Evolutionary conservation across 805 yeast species (phyloP).

Genomic region (Monosporozyma siamensis): DNA sequence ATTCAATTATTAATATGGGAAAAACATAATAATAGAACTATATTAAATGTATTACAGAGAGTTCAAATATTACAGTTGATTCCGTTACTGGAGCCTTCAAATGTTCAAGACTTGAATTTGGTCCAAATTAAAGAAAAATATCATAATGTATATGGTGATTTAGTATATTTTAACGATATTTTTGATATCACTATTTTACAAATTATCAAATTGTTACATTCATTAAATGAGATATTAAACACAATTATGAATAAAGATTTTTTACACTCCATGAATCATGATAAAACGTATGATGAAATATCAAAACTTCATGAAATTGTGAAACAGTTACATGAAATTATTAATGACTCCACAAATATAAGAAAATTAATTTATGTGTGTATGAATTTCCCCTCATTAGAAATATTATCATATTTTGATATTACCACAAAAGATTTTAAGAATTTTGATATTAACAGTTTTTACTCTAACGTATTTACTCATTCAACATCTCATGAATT

Average conservation of each 20-base stretch:
- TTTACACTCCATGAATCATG: background rate
- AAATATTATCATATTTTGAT: conserved; percentile 7
- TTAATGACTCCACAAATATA: conserved; percentile 9
- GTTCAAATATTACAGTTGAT: conserved; percentile 29
- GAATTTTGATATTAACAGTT: conserved; percentile 6
- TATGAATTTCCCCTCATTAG: conserved; percentile 17
- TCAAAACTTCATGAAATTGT: no score
- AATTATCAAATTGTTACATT: conserved; percentile 9
- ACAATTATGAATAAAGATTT: conserved; percentile 7
- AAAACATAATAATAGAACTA: conserved; percentile 25
- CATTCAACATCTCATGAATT: background rate
- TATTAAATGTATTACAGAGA: conserved; percentile 22
- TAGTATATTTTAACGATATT: conserved; percentile 28
- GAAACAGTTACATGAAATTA: conserved; percentile 6
- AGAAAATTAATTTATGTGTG: conserved; percentile 13
- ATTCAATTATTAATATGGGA: conserved; percentile 14
- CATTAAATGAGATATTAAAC: conserved; percentile 15
- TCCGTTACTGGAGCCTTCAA: conserved; percentile 11
- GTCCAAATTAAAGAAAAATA: conserved; percentile 25
- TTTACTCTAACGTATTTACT: background rate
- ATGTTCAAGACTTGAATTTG: background rate
- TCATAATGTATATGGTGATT: conserved; percentile 24
- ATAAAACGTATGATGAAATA: conserved; percentile 6
- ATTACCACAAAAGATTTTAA: conserved; percentile 20
- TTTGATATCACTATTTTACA: conserved; percentile 16